A percentile compares a stretch with the other conserved stretches of the same genome.
phyloP scores from a whole-genome alignment of 352 stramenopile species.

The Pythium dissimile region DNA sequence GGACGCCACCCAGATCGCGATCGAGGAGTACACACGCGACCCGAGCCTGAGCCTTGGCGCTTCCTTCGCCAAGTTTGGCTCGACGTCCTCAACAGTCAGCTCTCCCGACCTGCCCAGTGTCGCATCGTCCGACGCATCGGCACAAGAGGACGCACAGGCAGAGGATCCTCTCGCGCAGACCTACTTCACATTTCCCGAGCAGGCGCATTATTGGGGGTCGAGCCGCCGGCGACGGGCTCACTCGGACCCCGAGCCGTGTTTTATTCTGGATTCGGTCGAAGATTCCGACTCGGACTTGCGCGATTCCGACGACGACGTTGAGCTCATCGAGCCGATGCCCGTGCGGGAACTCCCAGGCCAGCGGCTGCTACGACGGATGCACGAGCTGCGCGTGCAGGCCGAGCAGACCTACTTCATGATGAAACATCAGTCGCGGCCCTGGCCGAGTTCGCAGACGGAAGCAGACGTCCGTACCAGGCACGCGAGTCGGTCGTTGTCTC shows the following conservation, averaged over 20 bases:
- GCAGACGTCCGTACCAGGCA: neutral
- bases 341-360: neutral
- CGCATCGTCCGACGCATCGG: neutral
- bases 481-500: neutral
- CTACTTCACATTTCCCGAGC: too few species aligned
- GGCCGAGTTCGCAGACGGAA: neutral
- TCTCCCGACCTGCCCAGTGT: neutral
- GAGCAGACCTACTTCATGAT: constrained; percentile 10
- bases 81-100: too few species aligned
- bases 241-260: too few species aligned
- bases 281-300: too few species aligned
- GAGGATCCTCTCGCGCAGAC: too few species aligned
- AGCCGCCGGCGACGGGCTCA: too few species aligned
- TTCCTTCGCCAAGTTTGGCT: too few species aligned
- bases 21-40: too few species aligned
- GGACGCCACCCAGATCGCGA: neutral
- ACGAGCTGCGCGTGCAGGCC: constrained; percentile 1
- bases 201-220: too few species aligned
- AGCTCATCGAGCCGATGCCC: neutral
- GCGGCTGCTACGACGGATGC: neutral
- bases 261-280: too few species aligned
- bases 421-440: neutral
- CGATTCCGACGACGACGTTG: neutral
- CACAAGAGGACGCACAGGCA: too few species aligned
- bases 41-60: too few species aligned